Percentiles rank a stretch among this genome's conserved stretches.
phyloP scores from a whole-genome alignment of 306 rosid species.

The Vigna radiata region DNA sequence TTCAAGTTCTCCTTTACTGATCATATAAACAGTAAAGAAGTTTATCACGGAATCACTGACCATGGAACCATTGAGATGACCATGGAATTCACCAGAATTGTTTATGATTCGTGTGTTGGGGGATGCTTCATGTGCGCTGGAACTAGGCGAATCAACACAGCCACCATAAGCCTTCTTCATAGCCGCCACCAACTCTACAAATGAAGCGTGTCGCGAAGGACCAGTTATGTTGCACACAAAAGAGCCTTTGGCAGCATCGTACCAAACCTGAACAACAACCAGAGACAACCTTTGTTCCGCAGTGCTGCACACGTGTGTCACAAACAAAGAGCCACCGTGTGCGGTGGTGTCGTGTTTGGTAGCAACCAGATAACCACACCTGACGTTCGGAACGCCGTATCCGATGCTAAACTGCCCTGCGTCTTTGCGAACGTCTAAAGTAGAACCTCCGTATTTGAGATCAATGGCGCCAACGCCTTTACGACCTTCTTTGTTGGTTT shows the following conservation, averaged over 20 bases:
- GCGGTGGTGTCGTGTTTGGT: neutral
- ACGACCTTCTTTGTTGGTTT: neutral
- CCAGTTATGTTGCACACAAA: neutral
- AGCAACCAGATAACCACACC: neutral
- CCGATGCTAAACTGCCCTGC: neutral
- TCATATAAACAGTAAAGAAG: neutral
- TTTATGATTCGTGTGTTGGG: neutral
- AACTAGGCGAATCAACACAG: neutral
- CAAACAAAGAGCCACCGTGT: neutral
- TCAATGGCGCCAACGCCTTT: neutral
- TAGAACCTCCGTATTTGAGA: neutral
- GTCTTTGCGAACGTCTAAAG: neutral
- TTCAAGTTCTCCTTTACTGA: too few species aligned
- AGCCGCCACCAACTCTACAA: neutral
- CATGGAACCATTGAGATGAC: constrained; percentile 13
- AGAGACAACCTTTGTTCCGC: neutral
- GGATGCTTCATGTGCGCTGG: neutral
- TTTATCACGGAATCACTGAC: neutral
- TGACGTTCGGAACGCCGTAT: neutral
- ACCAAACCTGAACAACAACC: neutral
- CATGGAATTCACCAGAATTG: neutral
- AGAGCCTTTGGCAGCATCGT: neutral
- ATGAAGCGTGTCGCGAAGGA: neutral
- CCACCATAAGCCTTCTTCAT: neutral
- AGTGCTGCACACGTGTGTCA: neutral